Evolutionary conservation across 345 rosid species (phyloP).

Genomic region (Aegle marmelos): DNA sequence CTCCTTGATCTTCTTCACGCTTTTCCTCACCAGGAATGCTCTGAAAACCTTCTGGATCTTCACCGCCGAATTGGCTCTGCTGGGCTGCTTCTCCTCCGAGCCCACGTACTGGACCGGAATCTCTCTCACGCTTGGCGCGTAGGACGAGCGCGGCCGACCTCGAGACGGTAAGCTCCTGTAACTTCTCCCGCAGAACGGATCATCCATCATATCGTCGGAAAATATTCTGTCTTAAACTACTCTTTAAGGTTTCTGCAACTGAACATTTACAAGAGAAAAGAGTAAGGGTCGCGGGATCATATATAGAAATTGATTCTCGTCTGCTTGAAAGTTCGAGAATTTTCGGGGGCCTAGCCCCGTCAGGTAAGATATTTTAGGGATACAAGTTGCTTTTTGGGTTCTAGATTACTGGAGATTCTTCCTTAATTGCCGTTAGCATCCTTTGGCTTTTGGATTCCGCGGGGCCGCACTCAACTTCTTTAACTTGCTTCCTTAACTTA

Average conservation of each 20-base stretch:
- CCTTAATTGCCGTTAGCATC: slow-evolving; percentile 7
- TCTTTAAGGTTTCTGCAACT: neutral
- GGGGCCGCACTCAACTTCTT: neutral
- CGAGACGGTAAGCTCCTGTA: slow-evolving; percentile 18
- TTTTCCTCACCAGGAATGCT: slow-evolving; percentile 57
- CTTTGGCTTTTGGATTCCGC: neutral
- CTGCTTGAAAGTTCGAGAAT: slow-evolving; percentile 39
- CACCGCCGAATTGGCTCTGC: slow-evolving; percentile 31
- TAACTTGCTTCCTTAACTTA: neutral
- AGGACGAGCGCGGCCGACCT: neutral
- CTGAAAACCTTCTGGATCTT: slow-evolving; percentile 57
- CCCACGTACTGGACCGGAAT: slow-evolving; percentile 50
- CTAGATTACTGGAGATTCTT: slow-evolving; percentile 31
- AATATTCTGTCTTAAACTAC: neutral
- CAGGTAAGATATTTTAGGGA: neutral
- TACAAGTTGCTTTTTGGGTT: slow-evolving; percentile 7
- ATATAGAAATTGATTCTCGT: neutral
- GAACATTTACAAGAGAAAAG: neutral
- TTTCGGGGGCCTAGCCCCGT: slow-evolving; percentile 9
- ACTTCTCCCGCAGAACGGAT: slow-evolving; percentile 23
- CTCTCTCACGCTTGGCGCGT: slow-evolving; percentile 36
- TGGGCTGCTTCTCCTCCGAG: slow-evolving; percentile 18
- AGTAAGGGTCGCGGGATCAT: neutral
- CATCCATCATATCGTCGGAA: slow-evolving; percentile 24
- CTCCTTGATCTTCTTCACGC: slow-evolving; percentile 39